Evolutionary conservation across 345 rosid genomes (phyloP).

Genomic region (Acer saccharum): DNA sequence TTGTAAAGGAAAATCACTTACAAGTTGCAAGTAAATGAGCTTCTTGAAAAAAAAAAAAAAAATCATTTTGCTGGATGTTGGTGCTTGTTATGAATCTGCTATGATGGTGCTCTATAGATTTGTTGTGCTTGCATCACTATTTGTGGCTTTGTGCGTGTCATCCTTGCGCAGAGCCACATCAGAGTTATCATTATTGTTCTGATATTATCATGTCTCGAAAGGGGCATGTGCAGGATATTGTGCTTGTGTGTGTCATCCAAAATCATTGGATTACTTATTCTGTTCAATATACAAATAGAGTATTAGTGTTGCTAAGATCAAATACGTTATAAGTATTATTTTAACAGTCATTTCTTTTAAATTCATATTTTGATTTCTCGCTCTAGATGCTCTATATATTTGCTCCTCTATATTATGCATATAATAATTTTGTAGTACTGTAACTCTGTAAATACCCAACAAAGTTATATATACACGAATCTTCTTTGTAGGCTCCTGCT

Average conservation of each 20-base stretch:
- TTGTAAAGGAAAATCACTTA: not conserved
- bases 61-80: not conserved
- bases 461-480: not conserved
- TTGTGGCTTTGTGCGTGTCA: not conserved
- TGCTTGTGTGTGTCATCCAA: not conserved
- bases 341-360: not conserved
- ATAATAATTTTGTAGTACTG: not conserved
- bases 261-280: not conserved
- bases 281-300: not conserved
- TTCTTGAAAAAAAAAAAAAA: not conserved
- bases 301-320: not conserved
- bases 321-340: not conserved
- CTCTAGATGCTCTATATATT: not conserved
- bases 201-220: not conserved
- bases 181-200: not conserved
- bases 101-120: not conserved
- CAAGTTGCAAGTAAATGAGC: not conserved
- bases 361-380: not conserved
- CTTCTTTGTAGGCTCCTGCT: slow-evolving; percentile 75
- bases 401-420: not conserved
- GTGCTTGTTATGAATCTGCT: not conserved
- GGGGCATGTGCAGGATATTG: not conserved
- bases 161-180: not conserved
- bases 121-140: not conserved
- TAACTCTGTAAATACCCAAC: slow-evolving; percentile 6